These are phyloP conservation scores for Wickerhamomyces silvicola DNA, from an alignment of 805 yeast species.

Conservation along the genomic window DNA sequence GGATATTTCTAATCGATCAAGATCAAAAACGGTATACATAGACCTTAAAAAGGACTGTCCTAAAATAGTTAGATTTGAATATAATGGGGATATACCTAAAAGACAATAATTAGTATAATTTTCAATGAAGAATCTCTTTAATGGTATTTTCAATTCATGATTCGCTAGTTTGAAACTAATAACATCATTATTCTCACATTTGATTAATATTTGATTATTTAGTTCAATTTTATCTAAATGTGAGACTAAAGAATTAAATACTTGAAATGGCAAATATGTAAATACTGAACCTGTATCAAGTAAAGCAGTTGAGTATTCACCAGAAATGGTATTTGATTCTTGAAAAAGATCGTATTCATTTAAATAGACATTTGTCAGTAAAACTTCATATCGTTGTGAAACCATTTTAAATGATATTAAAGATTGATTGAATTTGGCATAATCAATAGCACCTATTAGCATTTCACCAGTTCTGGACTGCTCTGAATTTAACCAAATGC, in stretches of 20 bases:
- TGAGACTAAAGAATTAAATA: too few relatives aligned
- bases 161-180: neutral
- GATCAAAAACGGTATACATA: constrained; percentile 19
- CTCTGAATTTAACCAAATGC: constrained; percentile 13
- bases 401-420: constrained; percentile 28
- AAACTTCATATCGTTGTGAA: constrained; percentile 8
- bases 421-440: constrained; percentile 29
- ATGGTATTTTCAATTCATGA: neutral
- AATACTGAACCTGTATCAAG: too few relatives aligned
- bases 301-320: too few relatives aligned
- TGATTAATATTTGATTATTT: too few relatives aligned
- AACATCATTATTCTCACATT: too few relatives aligned
- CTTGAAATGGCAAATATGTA: too few relatives aligned
- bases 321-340: constrained; percentile 2
- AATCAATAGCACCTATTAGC: constrained; percentile 36
- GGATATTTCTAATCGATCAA: constrained; percentile 17
- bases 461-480: constrained; percentile 15
- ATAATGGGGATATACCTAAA: constrained; percentile 9
- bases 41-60: constrained; percentile 18
- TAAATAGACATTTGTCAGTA: constrained; percentile 8
- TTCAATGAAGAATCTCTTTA: constrained; percentile 2
- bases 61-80: constrained; percentile 6
- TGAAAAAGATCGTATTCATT: constrained; percentile 6
- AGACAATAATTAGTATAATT: constrained; percentile 8
- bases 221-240: too few relatives aligned